These are phyloP conservation scores for Suhomyces vadensis DNA, from an alignment of 805 yeast genomes.

Conservation along the genomic window DNA sequence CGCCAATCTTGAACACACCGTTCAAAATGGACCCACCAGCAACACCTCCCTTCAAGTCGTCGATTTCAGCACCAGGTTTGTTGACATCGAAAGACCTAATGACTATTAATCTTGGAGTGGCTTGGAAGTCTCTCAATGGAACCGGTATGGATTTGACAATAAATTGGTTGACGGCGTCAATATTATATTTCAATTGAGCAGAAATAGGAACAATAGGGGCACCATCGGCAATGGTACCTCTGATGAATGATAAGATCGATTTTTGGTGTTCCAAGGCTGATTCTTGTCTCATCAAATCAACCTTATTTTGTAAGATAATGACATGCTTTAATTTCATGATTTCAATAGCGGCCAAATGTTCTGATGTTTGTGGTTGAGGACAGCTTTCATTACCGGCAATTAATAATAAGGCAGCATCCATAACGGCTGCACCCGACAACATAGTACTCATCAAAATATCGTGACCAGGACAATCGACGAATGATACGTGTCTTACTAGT, in stretches of 20 bases:
- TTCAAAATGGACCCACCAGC: constrained; percentile 98
- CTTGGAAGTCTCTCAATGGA: constrained; percentile 91
- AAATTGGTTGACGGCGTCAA: constrained; percentile 97
- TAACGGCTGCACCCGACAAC: constrained; percentile 99
- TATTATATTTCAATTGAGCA: constrained; percentile 97
- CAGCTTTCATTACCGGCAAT: constrained; percentile 99
- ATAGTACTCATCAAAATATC: constrained; percentile 99
- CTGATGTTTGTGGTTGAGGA: constrained; percentile 99
- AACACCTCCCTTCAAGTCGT: constrained; percentile 98
- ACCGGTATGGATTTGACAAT: constrained; percentile 95
- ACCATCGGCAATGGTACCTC: constrained; percentile 98
- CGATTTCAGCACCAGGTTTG: constrained; percentile 97
- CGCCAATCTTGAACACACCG: constrained; percentile 97
- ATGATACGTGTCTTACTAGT: constrained; percentile 93
- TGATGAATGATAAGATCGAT: constrained; percentile 85
- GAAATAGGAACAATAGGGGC: constrained; percentile 99
- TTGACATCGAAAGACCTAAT: constrained; percentile 98
- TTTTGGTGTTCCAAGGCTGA: constrained; percentile 94
- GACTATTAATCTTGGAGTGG: constrained; percentile 92
- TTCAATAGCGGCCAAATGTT: constrained; percentile 98
- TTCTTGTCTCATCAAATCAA: constrained; percentile 97
- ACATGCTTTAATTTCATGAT: constrained; percentile 98
- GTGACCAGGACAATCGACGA: constrained; percentile 99
- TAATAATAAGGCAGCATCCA: constrained; percentile 97
- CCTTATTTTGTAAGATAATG: constrained; percentile 94